Evolutionary conservation across 345 rosid species (phyloP).

Genomic region (Aethionema arabicum): DNA sequence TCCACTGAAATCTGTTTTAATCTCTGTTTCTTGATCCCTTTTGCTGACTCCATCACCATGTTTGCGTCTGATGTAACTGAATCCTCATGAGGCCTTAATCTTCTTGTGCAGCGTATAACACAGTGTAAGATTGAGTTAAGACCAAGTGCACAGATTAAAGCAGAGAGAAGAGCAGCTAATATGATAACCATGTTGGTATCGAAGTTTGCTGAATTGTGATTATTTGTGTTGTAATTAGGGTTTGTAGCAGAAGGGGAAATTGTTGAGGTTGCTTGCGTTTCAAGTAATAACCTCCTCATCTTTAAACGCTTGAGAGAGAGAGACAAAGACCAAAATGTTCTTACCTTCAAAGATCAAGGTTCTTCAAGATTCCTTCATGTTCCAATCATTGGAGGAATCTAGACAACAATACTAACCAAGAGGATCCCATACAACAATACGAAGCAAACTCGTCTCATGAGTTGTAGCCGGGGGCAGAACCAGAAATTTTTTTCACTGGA

Average conservation of each 20-base stretch:
- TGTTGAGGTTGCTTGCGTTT: slow-evolving; percentile 18
- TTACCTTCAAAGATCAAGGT: slow-evolving; percentile 18
- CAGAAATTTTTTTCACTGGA: too few relatives aligned
- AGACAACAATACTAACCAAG: too few relatives aligned
- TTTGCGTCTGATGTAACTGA: slow-evolving; percentile 26
- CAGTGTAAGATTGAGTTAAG: slow-evolving; percentile 56
- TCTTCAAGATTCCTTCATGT: slow-evolving; percentile 13
- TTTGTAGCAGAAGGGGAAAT: slow-evolving; percentile 24
- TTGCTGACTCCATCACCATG: slow-evolving; percentile 36
- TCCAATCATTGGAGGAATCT: too few relatives aligned
- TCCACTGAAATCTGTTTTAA: slow-evolving; percentile 55
- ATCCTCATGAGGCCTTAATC: slow-evolving; percentile 36
- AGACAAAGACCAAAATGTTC: neutral
- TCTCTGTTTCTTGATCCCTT: slow-evolving; percentile 52
- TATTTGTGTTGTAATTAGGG: slow-evolving; percentile 22
- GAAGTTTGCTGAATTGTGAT: slow-evolving; percentile 44
- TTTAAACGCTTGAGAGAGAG: neutral
- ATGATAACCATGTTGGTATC: slow-evolving; percentile 71
- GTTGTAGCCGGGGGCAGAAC: too few relatives aligned
- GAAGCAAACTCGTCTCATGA: too few relatives aligned
- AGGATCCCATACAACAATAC: too few relatives aligned
- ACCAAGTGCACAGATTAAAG: slow-evolving; percentile 58
- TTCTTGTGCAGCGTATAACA: slow-evolving; percentile 52
- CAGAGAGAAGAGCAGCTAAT: slow-evolving; percentile 60
- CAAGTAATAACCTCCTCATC: slow-evolving; percentile 29